These are phyloP conservation scores for Annona squamosa DNA, from an alignment of 164 flowering plant genomes.

Conservation along the genomic window DNA sequence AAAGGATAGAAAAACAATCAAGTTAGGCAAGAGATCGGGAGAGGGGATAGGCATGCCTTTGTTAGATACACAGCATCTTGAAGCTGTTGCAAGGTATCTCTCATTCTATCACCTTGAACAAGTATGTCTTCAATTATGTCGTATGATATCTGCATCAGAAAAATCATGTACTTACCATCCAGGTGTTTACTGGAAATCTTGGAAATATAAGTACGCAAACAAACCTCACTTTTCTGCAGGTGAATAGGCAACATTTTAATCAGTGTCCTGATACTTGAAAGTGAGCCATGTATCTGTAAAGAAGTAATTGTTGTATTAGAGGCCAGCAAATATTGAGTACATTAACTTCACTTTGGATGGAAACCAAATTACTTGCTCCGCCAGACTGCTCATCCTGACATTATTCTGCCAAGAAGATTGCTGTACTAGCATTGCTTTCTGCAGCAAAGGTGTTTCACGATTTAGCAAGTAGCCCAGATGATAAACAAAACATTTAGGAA, in stretches of 20 bases:
- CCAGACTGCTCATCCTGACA: slow-evolving; percentile 74
- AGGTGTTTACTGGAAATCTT: neutral
- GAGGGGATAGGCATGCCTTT: slow-evolving; percentile 40
- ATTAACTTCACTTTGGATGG: neutral
- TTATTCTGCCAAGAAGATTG: slow-evolving; percentile 96
- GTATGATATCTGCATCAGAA: slow-evolving; percentile 49
- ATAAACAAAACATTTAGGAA: neutral
- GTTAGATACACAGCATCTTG: slow-evolving; percentile 90
- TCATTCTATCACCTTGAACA: slow-evolving; percentile 73
- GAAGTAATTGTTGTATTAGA: slow-evolving; percentile 4
- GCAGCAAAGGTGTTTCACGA: slow-evolving; percentile 23
- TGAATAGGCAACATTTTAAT: slow-evolving; percentile 73
- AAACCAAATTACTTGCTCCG: slow-evolving; percentile 64
- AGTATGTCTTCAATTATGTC: slow-evolving; percentile 81
- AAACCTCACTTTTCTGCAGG: slow-evolving; percentile 69
- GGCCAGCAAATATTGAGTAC: neutral
- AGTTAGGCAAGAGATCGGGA: neutral
- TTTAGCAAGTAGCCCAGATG: slow-evolving; percentile 2
- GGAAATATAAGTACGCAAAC: slow-evolving; percentile 4
- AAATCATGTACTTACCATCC: neutral
- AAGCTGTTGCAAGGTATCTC: slow-evolving; percentile 73
- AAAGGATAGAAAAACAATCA: neutral
- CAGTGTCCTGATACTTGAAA: slow-evolving; percentile 76
- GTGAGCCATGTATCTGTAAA: slow-evolving; percentile 78
- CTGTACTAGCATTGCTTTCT: slow-evolving; percentile 89